These are phyloP conservation scores for Trypanosoma theileri DNA, from an alignment of 208 protist genomes.

Conservation along the genomic window DNA sequence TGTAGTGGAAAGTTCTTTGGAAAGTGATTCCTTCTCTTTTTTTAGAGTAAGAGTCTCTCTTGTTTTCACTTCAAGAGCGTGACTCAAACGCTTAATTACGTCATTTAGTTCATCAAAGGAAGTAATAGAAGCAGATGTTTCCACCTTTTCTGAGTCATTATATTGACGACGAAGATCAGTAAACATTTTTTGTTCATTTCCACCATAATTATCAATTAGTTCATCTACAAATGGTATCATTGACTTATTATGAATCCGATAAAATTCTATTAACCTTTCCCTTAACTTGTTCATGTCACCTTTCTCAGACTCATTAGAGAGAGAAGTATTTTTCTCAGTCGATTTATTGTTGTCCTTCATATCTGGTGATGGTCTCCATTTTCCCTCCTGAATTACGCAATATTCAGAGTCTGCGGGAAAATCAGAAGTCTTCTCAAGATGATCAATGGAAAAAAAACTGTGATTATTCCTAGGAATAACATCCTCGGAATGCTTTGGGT, in stretches of 20 bases:
- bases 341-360: neutral
- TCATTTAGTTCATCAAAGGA: constrained; percentile 1
- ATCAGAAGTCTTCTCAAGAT: neutral
- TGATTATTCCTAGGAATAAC: neutral
- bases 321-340: neutral
- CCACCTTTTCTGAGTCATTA: neutral
- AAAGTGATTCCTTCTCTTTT: constrained; percentile 13
- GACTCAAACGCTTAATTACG: constrained; percentile 23
- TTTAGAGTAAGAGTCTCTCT: constrained; percentile 16
- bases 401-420: neutral
- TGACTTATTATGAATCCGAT: constrained; percentile 7
- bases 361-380: constrained; percentile 3
- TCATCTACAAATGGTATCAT: constrained; percentile 26
- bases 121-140: neutral
- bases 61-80: constrained; percentile 23
- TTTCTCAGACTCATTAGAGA: neutral
- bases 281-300: neutral
- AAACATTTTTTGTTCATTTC: constrained; percentile 21
- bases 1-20: neutral
- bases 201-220: constrained; percentile 23
- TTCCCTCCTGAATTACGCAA: neutral
- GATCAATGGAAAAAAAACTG: constrained; percentile 2
- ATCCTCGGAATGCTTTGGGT: neutral
- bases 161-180: constrained; percentile 11
- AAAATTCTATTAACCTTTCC: constrained; percentile 18